Conservation (phyloP, 768 basidiomycete species). For the Collybiopsis confluens region DNA sequence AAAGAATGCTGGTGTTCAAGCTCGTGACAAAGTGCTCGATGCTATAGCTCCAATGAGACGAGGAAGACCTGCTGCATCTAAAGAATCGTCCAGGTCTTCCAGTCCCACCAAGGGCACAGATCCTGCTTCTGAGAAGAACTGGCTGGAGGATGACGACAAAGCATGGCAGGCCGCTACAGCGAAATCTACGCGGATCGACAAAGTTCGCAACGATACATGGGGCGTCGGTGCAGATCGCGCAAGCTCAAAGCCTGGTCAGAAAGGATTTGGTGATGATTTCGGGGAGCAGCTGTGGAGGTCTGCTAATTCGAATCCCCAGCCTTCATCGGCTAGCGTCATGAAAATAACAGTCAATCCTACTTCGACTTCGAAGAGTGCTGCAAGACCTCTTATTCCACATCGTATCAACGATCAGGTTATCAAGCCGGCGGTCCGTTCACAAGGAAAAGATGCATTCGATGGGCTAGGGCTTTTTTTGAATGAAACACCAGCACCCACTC, state of each 20-base stretch:
- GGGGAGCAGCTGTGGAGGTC: slow-evolving; percentile 52
- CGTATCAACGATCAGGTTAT: slow-evolving; percentile 23
- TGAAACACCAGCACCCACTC: slow-evolving; percentile 53
- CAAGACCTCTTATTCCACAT: slow-evolving; percentile 16
- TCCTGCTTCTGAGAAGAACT: slow-evolving; percentile 20
- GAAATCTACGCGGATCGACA: slow-evolving; percentile 19
- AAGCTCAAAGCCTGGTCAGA: slow-evolving; percentile 16
- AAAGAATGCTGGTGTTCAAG: slow-evolving; percentile 56
- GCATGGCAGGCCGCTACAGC: slow-evolving; percentile 41
- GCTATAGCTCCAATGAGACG: slow-evolving; percentile 78
- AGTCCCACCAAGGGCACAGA: slow-evolving; percentile 25
- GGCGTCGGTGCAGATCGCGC: slow-evolving; percentile 23
- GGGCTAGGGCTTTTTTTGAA: slow-evolving; percentile 56
- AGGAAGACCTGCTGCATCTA: slow-evolving; percentile 49
- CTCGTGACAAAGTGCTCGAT: slow-evolving; percentile 73
- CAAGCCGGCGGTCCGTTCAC: slow-evolving; percentile 15
- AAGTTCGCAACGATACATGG: slow-evolving; percentile 29
- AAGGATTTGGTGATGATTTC: slow-evolving; percentile 70
- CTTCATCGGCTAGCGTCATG: slow-evolving; percentile 6
- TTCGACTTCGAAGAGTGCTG: slow-evolving; percentile 7
- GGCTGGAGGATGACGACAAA: slow-evolving; percentile 40
- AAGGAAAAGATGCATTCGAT: slow-evolving; percentile 73
- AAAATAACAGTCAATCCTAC: slow-evolving; percentile 11
- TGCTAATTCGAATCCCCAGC: slow-evolving; percentile 31
- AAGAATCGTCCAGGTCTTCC: slow-evolving; percentile 30